A percentile compares a stretch with the other conserved stretches of the same genome.
phyloP scores from a whole-genome alignment of 2,329 filamentous ascomycete genomes.

The Fusarium sp. region DNA sequence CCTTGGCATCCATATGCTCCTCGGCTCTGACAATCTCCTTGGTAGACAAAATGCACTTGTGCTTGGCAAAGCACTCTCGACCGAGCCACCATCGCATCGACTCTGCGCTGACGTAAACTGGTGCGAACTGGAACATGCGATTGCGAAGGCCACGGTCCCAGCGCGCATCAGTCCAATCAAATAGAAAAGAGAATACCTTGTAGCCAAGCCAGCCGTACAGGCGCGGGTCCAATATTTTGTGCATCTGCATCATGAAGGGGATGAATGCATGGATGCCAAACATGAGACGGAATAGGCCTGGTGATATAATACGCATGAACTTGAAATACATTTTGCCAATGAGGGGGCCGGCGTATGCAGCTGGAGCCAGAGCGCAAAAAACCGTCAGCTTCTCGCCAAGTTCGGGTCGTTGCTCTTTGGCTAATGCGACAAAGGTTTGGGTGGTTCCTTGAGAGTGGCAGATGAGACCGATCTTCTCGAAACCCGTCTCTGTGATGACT shows the following conservation, averaged over 20 bases:
- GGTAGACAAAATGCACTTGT: constrained; percentile 88
- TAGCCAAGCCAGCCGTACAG: constrained; percentile 88
- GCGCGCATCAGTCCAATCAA: constrained; percentile 84
- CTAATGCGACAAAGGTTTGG: constrained; percentile 85
- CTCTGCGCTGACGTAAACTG: constrained; percentile 89
- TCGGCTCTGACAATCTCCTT: constrained; percentile 74
- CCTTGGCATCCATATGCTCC: constrained; percentile 67
- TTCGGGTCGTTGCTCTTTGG: constrained; percentile 89
- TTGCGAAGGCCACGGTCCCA: constrained; percentile 85
- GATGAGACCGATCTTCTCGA: constrained; percentile 83
- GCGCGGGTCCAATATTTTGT: constrained; percentile 69
- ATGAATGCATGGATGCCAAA: constrained; percentile 97
- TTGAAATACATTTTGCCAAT: constrained; percentile 91
- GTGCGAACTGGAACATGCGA: constrained; percentile 91
- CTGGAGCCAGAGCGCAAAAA: constrained; percentile 91
- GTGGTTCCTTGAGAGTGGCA: constrained; percentile 94
- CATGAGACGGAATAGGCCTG: constrained; percentile 78
- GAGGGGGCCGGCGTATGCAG: constrained; percentile 87
- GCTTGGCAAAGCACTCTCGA: constrained; percentile 79
- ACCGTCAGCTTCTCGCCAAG: constrained; percentile 85
- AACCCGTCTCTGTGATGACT: constrained; percentile 84
- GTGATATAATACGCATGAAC: constrained; percentile 85
- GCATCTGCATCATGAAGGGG: constrained; percentile 91
- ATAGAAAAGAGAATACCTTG: constrained; percentile 88
- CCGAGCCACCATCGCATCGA: constrained; percentile 97